A percentile compares a stretch with the other conserved stretches of the same genome.
phyloP scores from a whole-genome alignment of 2,329 filamentous ascomycete species.

The Pseudopithomyces chartarum region DNA sequence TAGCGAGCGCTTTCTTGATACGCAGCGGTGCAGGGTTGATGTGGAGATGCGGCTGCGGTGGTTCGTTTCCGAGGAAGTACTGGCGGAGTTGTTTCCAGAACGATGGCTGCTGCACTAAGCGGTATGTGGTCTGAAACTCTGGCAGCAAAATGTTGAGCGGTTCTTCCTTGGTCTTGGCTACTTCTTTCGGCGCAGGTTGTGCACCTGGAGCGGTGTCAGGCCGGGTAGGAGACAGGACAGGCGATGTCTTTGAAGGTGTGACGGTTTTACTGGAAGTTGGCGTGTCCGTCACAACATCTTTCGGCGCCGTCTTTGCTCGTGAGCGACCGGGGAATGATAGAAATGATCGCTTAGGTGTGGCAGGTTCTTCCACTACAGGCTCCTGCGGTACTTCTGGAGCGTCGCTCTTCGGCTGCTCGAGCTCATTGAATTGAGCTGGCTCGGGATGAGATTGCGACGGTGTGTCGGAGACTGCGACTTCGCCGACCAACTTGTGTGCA shows the following conservation, averaged over 20 bases:
- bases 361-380: conserved; percentile 23
- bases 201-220: conserved; percentile 32
- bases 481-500: conserved; percentile 61
- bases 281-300: conserved; percentile 23
- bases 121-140: conserved; percentile 71
- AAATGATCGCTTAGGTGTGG: conserved; percentile 32
- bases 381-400: conserved; percentile 23
- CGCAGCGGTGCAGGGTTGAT: conserved; percentile 70
- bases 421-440: conserved; percentile 57
- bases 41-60: conserved; percentile 69
- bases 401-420: conserved; percentile 31
- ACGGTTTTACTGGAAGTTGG: conserved; percentile 44
- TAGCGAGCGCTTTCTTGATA: conserved; percentile 85
- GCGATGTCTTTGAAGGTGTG: conserved; percentile 35
- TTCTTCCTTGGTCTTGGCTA: conserved; percentile 33
- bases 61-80: conserved; percentile 52
- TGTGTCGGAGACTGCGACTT: conserved; percentile 57
- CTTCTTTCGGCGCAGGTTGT: conserved; percentile 32
- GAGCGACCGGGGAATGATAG: conserved; percentile 38
- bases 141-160: conserved; percentile 71
- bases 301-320: conserved; percentile 27
- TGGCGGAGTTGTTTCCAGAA: conserved; percentile 51
- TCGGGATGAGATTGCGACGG: conserved; percentile 57
- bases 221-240: conserved; percentile 30
- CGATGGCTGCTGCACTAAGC: conserved; percentile 48